phyloP scores from a whole-genome alignment of 1,284 basidiomycete species.

The Pseudozyma thailandica region DNA sequence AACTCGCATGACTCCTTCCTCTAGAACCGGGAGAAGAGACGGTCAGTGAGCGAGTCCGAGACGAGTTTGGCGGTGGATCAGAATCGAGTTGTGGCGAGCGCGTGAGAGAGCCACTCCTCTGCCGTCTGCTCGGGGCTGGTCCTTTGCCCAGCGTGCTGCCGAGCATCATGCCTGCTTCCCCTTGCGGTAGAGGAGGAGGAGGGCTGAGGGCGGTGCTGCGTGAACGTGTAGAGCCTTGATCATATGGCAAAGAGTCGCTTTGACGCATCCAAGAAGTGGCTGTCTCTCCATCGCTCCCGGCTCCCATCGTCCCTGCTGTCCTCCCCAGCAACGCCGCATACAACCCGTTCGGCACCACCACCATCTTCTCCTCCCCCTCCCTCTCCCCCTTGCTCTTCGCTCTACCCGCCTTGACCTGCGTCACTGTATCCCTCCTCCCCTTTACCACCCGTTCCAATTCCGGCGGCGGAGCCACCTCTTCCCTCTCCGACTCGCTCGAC shows the following conservation, averaged over 20 bases:
- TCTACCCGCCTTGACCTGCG: slow-evolving; percentile 17
- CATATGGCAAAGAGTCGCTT: slow-evolving; percentile 10
- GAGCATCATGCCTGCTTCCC: slow-evolving; percentile 27
- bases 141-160: slow-evolving; percentile 5
- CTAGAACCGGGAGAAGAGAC: slow-evolving; percentile 5
- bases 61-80: not conserved
- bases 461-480: slow-evolving; percentile 23
- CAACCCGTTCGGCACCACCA: slow-evolving; percentile 16
- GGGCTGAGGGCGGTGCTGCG: too few species aligned
- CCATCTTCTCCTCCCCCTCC: slow-evolving; percentile 8
- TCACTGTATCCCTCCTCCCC: slow-evolving; percentile 21
- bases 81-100: slow-evolving; percentile 6
- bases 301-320: slow-evolving; percentile 3
- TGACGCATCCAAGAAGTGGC: too few species aligned
- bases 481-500: slow-evolving; percentile 51
- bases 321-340: slow-evolving; percentile 27
- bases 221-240: too few species aligned
- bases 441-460: slow-evolving; percentile 14
- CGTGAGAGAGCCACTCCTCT: slow-evolving; percentile 11
- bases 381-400: not conserved
- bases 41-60: slow-evolving; percentile 18
- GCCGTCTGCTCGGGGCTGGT: not conserved
- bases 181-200: slow-evolving; percentile 5
- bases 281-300: too few species aligned
- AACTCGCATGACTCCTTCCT: slow-evolving; percentile 5